phyloP scores from a whole-genome alignment of 2,329 filamentous ascomycete species.

The Microcyclosporella mali region DNA sequence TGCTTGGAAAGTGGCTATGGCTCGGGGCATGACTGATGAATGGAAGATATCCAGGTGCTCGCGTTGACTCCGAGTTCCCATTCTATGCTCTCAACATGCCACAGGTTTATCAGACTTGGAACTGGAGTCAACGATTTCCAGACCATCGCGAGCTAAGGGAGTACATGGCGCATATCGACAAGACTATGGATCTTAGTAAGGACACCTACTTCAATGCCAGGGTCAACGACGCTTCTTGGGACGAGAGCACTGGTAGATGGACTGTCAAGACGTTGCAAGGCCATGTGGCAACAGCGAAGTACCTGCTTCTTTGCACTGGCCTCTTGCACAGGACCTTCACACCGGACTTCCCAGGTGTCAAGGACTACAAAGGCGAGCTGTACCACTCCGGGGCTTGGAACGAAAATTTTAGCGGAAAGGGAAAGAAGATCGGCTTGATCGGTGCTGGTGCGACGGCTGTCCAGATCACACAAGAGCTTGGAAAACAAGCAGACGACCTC shows the following conservation, averaged over 20 bases:
- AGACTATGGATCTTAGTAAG: constrained; percentile 50
- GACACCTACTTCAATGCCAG: constrained; percentile 53
- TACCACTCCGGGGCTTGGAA: constrained; percentile 40
- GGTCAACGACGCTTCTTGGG: constrained; percentile 49
- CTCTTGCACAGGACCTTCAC: constrained; percentile 35
- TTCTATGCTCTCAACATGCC: constrained; percentile 45
- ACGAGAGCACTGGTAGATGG: constrained; percentile 46
- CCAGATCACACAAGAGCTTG: constrained; percentile 33
- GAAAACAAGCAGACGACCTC: constrained; percentile 35
- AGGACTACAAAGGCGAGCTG: constrained; percentile 36
- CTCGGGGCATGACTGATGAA: constrained; percentile 35
- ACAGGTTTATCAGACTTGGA: constrained; percentile 48
- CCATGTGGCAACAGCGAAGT: constrained; percentile 25
- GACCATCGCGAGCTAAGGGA: constrained; percentile 41
- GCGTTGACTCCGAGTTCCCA: constrained; percentile 44
- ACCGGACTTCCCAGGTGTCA: constrained; percentile 33
- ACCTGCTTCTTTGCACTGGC: constrained; percentile 35
- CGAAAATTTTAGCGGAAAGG: constrained; percentile 26
- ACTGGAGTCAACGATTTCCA: constrained; percentile 38
- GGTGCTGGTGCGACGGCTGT: constrained; percentile 40
- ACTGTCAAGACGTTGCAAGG: constrained; percentile 47
- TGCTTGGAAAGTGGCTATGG: constrained; percentile 40
- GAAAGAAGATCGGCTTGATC: constrained; percentile 38
- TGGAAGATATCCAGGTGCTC: constrained; percentile 36
- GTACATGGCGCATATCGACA: constrained; percentile 58